Base-by-base conservation (phyloP, 2,329 filamentous ascomycete species). In the Metarhizium sp. region DNA sequence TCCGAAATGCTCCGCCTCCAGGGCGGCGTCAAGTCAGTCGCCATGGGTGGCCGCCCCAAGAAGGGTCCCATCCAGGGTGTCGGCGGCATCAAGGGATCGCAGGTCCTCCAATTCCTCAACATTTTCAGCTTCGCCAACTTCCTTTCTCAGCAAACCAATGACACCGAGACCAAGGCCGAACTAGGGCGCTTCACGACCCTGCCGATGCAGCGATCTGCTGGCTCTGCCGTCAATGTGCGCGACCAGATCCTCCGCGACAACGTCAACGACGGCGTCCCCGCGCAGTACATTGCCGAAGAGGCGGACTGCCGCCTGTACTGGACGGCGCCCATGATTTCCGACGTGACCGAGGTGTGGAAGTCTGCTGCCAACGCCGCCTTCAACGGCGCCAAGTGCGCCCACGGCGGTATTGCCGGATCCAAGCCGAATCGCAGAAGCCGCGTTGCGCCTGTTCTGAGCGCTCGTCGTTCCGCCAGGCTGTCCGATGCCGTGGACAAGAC, bases 1-100 rank as follows among this genome's bases (percentile, higher is more conserved):
- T 73, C 74, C 11, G 78, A 84, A 59, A 73, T 83, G 60, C 69
- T 84, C 61, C 74, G 74, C 29, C 66, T 74, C 30, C 73, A 80
- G 57, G 78, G 71, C 25, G 75, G 76, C 38, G 77, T 83, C n/a
- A 76, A 77, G 66, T 77, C 74, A 4, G 73, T 62, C 53, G 77
- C 75, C 6, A 69, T 81, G 56, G 80, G 80, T 30, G 80, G 80
- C 4, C 69, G 71, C 1, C 73, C 75, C 38, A 71, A 71, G 50
- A 62, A 68, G 38, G 75, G 76, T 2, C 69, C 70, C 2, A 81
- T 81, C 55, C 79, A 82, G 64, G 78, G 76, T 20, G 71, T 81
- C 2, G 78, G 77, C 47, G 78, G 78, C 14, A 72, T 78, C 59
- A 80, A 81, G 64, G 79, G 79, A 10, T 71, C 73, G 1, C 71